Percentiles rank a stretch among this genome's conserved stretches.
phyloP scores from a whole-genome alignment of 352 stramenopile genomes.

The Hyphochytrium catenoides region DNA sequence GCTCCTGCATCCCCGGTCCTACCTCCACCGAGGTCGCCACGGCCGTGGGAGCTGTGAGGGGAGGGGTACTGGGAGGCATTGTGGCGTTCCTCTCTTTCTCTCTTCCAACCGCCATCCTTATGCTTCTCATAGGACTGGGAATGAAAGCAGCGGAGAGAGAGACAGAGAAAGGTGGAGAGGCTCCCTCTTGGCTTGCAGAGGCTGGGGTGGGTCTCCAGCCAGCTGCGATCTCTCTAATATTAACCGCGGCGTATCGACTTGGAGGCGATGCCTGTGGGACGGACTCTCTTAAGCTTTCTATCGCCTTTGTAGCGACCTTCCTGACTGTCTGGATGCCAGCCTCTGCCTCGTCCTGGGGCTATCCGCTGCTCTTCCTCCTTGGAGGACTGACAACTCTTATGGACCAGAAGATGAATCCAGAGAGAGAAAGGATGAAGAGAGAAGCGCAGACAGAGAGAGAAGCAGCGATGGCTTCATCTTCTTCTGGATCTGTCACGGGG shows the following conservation, averaged over 20 bases:
- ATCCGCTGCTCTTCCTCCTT: too few relatives aligned
- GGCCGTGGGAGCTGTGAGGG: constrained; percentile 51
- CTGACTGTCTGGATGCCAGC: too few relatives aligned
- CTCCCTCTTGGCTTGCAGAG: too few relatives aligned
- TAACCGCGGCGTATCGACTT: constrained; percentile 49
- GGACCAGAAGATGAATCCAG: too few relatives aligned
- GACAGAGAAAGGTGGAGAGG: too few relatives aligned
- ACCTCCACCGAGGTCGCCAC: constrained; percentile 70
- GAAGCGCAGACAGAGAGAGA: too few relatives aligned
- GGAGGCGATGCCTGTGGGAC: constrained; percentile 33
- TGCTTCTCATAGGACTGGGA: constrained; percentile 46
- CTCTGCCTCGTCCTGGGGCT: too few relatives aligned
- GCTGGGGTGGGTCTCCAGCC: constrained; percentile 61
- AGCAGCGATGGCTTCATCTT: too few relatives aligned
- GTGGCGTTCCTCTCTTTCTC: constrained; percentile 62
- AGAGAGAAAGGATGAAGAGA: too few relatives aligned
- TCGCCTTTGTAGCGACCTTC: constrained; percentile 35
- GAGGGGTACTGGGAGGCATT: constrained; percentile 49
- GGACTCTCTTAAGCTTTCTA: constrained; percentile 23
- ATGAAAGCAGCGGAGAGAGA: too few relatives aligned
- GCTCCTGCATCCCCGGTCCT: constrained; percentile 62
- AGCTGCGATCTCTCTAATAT: constrained; percentile 64
- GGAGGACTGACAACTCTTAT: too few relatives aligned
- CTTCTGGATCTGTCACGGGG: too few relatives aligned
- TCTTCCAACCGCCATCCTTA: constrained; percentile 37